These are phyloP conservation scores for Heimioporus retisporus DNA, from an alignment of 1,284 basidiomycete genomes.

Conservation along the genomic window DNA sequence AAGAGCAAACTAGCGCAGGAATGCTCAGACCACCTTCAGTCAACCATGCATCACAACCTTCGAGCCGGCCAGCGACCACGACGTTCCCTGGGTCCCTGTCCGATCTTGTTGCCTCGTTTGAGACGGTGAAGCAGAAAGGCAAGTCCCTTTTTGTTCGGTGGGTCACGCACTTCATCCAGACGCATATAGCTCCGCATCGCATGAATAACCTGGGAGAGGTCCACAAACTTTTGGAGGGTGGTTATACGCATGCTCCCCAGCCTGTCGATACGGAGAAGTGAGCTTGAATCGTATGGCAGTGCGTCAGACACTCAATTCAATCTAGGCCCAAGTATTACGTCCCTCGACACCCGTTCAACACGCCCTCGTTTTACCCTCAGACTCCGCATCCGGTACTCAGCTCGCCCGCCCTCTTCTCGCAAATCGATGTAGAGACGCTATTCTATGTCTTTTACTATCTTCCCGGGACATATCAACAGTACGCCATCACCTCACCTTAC, in stretches of 20 bases:
- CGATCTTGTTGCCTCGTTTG: slow-evolving; percentile 95
- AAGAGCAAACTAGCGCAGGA: slow-evolving; percentile 38
- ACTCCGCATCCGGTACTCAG: slow-evolving; percentile 85
- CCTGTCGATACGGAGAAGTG: slow-evolving; percentile 96
- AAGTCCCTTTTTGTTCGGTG: slow-evolving; percentile 34
- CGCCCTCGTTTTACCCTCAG: slow-evolving; percentile 98
- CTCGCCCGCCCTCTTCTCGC: slow-evolving; percentile 89
- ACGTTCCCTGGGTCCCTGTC: slow-evolving; percentile 88
- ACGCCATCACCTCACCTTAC: slow-evolving; percentile 40
- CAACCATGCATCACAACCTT: slow-evolving; percentile 49
- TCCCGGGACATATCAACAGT: slow-evolving; percentile 98
- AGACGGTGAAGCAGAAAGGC: slow-evolving; percentile 97
- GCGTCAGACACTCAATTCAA: slow-evolving; percentile 21
- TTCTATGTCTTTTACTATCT: slow-evolving; percentile 99
- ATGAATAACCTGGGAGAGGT: slow-evolving; percentile 91
- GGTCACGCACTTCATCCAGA: slow-evolving; percentile 10
- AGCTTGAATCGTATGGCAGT: slow-evolving; percentile 36
- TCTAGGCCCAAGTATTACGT: slow-evolving; percentile 95
- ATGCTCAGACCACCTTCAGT: slow-evolving; percentile 54
- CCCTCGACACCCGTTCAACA: slow-evolving; percentile 92
- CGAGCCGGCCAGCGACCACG: slow-evolving; percentile 47
- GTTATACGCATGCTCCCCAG: slow-evolving; percentile 91
- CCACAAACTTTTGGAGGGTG: slow-evolving; percentile 93
- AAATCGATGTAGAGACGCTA: slow-evolving; percentile 97
- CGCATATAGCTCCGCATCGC: slow-evolving; percentile 75